Evolutionary conservation across 1,284 basidiomycete species (phyloP), one percentile per base, ranked within the genome.

Genomic region (Cryptococcus jaspeensis): DNA sequence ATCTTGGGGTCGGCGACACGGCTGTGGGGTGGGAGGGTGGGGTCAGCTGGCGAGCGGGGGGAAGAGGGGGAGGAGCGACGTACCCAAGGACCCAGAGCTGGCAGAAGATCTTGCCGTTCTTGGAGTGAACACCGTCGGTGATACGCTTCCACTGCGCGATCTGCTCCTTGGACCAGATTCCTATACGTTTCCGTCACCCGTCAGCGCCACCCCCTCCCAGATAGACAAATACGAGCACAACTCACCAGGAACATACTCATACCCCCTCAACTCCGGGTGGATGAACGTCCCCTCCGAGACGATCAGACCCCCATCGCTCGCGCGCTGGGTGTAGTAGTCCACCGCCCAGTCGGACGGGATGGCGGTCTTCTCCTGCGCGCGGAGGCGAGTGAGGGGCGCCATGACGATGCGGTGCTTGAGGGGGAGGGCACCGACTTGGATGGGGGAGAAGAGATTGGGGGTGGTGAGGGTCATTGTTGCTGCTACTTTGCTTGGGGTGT

Each of bases 1-100:
- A 54, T 36, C n/a, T 44, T 18, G 22, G 60, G 60, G 47, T 52
- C 50, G 32, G 61, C 61, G 11, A 57, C 58, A 52, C 61, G 61
- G 15, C 59, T 61, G 32, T 18, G 12, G 23, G 18, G 4, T 2
- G 32, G 36, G 37, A 16, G 32, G 37, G 5, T 12, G 23, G 15
- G 46, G 18, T 32, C 9, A 25, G 15, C 8, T 15, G 11, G 3
- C 4, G 25, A 18, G 44, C 44, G 5, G 18, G 22, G 44, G 22
- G 15, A 5, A 23, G 39, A 12, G 22, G 28, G 35, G 18, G 20
- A 28, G 8, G 35, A 7, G 1, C 2, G n/a, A 53, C 55, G 50
- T 46, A 55, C 52, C 83, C 83, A 2, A 81, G 67, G 2, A 80
- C 80, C 81, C 81, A 82, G 0, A 83, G 67, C 62, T 84, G 83